Evolutionary conservation across 176 grass and related monocot species (phyloP).

Genomic region (Urochloa ruziziensis): DNA sequence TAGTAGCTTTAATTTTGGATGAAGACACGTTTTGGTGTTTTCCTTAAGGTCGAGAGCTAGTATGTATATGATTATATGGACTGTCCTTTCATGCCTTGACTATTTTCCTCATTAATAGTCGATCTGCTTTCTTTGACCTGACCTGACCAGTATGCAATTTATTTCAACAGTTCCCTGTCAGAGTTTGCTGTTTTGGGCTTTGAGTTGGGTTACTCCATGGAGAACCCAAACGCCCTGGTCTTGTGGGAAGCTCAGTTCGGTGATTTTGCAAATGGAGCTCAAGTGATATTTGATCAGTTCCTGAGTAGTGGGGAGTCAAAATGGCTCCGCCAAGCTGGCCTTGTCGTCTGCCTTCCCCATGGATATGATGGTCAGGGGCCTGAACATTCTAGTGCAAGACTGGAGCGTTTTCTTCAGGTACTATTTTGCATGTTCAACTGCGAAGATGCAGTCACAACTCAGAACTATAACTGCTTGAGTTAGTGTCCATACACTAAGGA

Average conservation of each 20-base stretch:
- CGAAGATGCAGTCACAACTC: not conserved
- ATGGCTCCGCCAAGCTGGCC: conserved; percentile 90
- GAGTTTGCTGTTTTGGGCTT: conserved; percentile 98
- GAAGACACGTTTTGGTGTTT: not conserved
- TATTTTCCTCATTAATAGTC: not conserved
- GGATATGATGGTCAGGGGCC: conserved; percentile 98
- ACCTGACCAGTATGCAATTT: conserved; percentile 13
- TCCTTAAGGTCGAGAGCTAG: not conserved
- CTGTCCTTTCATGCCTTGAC: not conserved
- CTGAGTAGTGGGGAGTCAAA: conserved; percentile 96
- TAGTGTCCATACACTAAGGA: not conserved
- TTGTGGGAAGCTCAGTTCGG: conserved; percentile 99
- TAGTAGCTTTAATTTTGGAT: conserved; percentile 11
- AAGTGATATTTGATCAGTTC: conserved; percentile 99
- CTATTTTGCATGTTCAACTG: not conserved
- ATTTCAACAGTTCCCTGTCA: conserved; percentile 87
- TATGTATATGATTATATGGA: not conserved
- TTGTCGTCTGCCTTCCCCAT: conserved; percentile 87
- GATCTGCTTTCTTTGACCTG: conserved; percentile 13
- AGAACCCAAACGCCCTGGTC: conserved; percentile 92
- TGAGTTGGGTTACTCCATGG: conserved; percentile 98
- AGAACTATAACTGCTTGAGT: not conserved
- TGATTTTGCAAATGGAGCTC: conserved; percentile 96
- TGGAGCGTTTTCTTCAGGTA: conserved; percentile 99
- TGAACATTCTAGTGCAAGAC: conserved; percentile 93